Conservation (phyloP, 192 early-diverging fungal species). For the Lunasporangiospora selenospora region DNA sequence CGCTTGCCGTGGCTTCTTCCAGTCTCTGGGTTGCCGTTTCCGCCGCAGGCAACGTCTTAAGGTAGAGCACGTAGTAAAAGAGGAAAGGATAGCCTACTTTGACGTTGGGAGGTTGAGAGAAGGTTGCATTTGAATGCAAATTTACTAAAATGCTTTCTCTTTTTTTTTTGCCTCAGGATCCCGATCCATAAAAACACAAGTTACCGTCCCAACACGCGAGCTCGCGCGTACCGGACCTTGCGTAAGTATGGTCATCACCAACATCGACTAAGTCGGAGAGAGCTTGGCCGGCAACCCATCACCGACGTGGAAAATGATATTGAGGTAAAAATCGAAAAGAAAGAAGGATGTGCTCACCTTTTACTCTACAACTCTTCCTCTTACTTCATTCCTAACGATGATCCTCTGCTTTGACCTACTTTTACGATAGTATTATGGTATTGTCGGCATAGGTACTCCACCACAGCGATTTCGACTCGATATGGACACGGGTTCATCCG, state of each 20-base stretch:
- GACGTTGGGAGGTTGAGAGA: too few relatives aligned
- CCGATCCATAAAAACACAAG: conserved; percentile 36
- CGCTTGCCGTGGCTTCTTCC: not conserved
- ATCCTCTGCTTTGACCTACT: not conserved
- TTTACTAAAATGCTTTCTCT: not conserved
- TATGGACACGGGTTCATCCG: conserved; percentile 77
- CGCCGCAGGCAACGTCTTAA: too few relatives aligned
- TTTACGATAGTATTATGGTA: conserved; percentile 67
- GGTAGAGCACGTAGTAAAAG: too few relatives aligned
- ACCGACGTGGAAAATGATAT: conserved; percentile 51
- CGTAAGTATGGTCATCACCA: conserved; percentile 44
- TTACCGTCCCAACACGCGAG: conserved; percentile 31
- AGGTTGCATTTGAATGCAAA: too few relatives aligned
- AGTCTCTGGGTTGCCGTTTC: not conserved
- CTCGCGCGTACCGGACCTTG: conserved; percentile 18
- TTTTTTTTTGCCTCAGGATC: conserved; percentile 8
- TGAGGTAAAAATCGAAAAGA: conserved; percentile 17
- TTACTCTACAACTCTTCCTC: not conserved
- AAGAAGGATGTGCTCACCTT: not conserved
- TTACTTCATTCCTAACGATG: not conserved
- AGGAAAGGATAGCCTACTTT: too few relatives aligned
- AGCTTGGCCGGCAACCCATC: conserved; percentile 37
- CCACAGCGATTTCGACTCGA: conserved; percentile 73
- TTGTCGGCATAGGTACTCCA: conserved; percentile 70
- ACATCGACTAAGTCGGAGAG: conserved; percentile 15